Evolutionary conservation across 257 asterid genomes (phyloP).

Genomic region (Osmanthus fragrans): DNA sequence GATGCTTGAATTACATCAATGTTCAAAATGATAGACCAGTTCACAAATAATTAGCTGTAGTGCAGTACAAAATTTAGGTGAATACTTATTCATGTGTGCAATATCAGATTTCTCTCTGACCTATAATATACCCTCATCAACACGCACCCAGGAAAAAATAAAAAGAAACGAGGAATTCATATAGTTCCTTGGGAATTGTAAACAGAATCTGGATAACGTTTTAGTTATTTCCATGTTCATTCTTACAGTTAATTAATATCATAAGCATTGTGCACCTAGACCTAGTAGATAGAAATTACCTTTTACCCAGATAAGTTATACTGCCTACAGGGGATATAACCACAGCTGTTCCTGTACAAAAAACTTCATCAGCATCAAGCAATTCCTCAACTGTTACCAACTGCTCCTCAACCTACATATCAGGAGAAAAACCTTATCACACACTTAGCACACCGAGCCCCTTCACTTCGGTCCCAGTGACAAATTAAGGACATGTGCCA

Average conservation of each 20-base stretch:
- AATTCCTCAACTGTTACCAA: conserved; percentile 76
- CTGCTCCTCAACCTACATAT: conserved; percentile 77
- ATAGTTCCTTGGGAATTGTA: too few relatives aligned
- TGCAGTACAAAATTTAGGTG: neutral
- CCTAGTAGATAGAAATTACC: conserved; percentile 36
- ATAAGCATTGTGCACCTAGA: neutral
- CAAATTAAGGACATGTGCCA: neutral
- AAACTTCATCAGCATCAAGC: conserved; percentile 96
- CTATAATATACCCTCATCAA: neutral
- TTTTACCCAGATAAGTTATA: conserved; percentile 65
- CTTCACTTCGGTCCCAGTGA: neutral
- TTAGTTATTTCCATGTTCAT: neutral
- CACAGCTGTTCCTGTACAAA: conserved; percentile 96
- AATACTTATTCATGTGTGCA: neutral
- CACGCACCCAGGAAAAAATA: neutral
- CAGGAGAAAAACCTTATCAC: conserved; percentile 8
- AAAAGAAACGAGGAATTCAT: neutral
- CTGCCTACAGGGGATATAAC: conserved; percentile 96
- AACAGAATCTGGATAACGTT: too few relatives aligned
- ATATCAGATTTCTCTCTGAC: neutral
- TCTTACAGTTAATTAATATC: neutral
- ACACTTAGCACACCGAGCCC: neutral
- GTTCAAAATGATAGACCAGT: neutral
- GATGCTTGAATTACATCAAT: too few relatives aligned
- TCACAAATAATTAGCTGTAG: neutral